Percentiles rank a stretch among this genome's conserved stretches.
Evolutionary conservation across 495 filamentous ascomycete genomes (phyloP).

Genomic region (Bryoglossum gracile): DNA sequence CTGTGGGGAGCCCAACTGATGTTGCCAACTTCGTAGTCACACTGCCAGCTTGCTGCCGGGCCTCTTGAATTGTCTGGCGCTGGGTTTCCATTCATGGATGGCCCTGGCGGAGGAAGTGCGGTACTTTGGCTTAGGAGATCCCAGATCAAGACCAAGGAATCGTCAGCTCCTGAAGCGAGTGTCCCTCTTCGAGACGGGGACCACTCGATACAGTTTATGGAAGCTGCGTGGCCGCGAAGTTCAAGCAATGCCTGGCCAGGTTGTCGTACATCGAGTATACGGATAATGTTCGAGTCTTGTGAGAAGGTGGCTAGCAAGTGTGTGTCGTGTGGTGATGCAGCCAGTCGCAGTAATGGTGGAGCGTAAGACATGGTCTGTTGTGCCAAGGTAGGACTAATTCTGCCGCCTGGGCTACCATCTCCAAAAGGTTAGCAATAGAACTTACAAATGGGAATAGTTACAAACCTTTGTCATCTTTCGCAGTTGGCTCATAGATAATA

Average conservation of each 20-base stretch:
- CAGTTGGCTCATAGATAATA: conserved; percentile 96
- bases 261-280: conserved; percentile 94
- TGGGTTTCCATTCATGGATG: conserved; percentile 38
- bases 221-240: conserved; percentile 79
- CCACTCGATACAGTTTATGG: conserved; percentile 93
- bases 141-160: conserved; percentile 87
- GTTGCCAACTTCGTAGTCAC: conserved; percentile 94
- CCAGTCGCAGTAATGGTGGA: conserved; percentile 78
- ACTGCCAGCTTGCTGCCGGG: conserved; percentile 82
- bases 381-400: conserved; percentile 55
- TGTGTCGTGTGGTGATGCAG: conserved; percentile 91
- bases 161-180: conserved; percentile 87
- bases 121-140: conserved; percentile 71
- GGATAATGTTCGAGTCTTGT: conserved; percentile 83
- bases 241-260: conserved; percentile 93
- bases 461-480: conserved; percentile 78
- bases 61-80: conserved; percentile 52
- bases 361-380: conserved; percentile 73
- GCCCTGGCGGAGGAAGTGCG: conserved; percentile 39
- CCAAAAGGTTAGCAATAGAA: conserved; percentile 9
- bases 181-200: conserved; percentile 78
- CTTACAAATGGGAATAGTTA: not conserved
- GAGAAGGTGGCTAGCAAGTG: conserved; percentile 96
- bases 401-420: conserved; percentile 31
- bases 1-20: conserved; percentile 89